Evolutionary conservation across 1,284 basidiomycete species (phyloP), one percentile per base, ranked within the genome.

Genomic region (Malassezia slooffiae): DNA sequence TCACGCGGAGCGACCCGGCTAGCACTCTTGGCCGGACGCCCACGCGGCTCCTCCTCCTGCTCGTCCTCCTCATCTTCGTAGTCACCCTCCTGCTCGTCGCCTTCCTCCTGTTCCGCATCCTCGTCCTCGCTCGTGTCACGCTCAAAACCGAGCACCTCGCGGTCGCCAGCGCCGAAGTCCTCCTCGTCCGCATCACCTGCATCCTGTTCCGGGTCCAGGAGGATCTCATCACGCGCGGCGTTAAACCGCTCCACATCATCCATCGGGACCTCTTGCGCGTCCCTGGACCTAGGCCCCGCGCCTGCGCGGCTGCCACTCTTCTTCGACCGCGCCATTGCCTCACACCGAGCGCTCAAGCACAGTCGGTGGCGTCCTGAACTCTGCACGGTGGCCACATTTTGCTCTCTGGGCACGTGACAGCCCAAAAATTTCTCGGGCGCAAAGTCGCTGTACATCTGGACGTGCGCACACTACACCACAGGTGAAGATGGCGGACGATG

Each of bases 171-270:
- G 39, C 56, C 43, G 39, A 62, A 41, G 21, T 55, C 59, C 54
- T 58, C 55, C 33, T 54, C 51, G 27, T 57, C 57, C 16, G 44
- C 53, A 35, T 57, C 51, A 28, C 49, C 33, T 11, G 39, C 34
- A 12, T 47, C 42, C 6, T 56, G 47, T 27, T 54, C 36, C 13
- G 49, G 52, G 17, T 60, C 79, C 6, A 91, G 74, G 10, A 85
- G 74, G 47, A 91, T 83, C 65, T 79, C 78, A 63, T 93, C 87
- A 41, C 79, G 76, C 44, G 73, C 51, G 15, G 52, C 48, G 31
- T 62, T 49, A 35, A 67, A 58, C 20, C 46, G 52, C 35, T 69
- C 62, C 22, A 60, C 48, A 47, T 62, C 54, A 34, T 64, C 57
- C 38, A 53, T 53, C 7, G 54, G 55, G 23, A 59, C 49, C 37